Percentiles rank a stretch among this genome's conserved stretches.
phyloP scores from a whole-genome alignment of 129 eudicot genomes.

The Gnaphalium uliginosum region DNA sequence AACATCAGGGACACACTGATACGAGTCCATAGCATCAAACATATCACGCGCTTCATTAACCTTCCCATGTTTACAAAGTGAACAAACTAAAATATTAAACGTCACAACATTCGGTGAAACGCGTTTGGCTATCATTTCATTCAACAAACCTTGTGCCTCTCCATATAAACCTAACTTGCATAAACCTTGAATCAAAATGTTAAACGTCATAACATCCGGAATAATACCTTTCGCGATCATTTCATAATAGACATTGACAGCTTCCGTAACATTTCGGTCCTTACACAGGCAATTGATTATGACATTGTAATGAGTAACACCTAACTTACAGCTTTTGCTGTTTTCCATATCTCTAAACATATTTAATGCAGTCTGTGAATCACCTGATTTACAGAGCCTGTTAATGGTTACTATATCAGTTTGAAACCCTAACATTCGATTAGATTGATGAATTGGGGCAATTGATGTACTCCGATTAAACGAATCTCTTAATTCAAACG shows the following conservation, averaged over 20 bases:
- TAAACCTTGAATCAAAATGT: constrained; percentile 31
- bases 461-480: constrained; percentile 21
- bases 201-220: constrained; percentile 33
- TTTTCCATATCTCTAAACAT: constrained; percentile 26
- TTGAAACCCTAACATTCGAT: constrained; percentile 30
- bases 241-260: constrained; percentile 17
- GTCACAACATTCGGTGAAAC: constrained; percentile 27
- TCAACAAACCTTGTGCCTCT: constrained; percentile 14
- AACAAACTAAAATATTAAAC: constrained; percentile 24
- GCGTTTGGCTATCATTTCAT: constrained; percentile 26
- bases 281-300: constrained; percentile 30
- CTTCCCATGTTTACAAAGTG: constrained; percentile 33
- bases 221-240: constrained; percentile 25
- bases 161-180: constrained; percentile 22
- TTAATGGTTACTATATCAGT: constrained; percentile 22
- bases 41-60: constrained; percentile 14
- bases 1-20: constrained; percentile 28
- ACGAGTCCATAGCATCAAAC: constrained; percentile 26
- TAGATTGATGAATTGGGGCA: constrained; percentile 35
- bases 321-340: constrained; percentile 1
- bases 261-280: constrained; percentile 18
- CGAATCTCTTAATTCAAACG: constrained; percentile 13
- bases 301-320: constrained; percentile 5
- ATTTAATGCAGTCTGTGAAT: constrained; percentile 23
- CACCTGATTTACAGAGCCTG: constrained; percentile 36